Conservation (phyloP, 1,284 basidiomycete genomes). For the Ganoderma leucocontextum region DNA sequence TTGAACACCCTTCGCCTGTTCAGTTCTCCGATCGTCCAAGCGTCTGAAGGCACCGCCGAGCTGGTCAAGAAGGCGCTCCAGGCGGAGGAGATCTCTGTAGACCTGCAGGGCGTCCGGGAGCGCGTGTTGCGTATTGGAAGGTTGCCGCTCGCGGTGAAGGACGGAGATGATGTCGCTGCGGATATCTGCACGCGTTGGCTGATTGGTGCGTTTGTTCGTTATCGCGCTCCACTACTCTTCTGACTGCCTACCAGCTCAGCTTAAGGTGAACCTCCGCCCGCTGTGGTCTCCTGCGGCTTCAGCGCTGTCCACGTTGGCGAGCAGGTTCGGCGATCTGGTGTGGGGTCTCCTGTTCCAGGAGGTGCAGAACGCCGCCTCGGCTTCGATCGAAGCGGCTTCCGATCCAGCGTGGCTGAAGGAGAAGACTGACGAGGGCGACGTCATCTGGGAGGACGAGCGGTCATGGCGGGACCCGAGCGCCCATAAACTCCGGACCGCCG, state of each 20-base stretch:
- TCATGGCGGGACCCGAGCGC: constrained; percentile 79
- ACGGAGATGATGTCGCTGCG: constrained; percentile 59
- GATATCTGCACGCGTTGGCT: constrained; percentile 72
- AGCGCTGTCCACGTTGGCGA: constrained; percentile 68
- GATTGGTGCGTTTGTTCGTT: constrained; percentile 51
- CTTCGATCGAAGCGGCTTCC: constrained; percentile 24
- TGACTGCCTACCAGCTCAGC: constrained; percentile 64
- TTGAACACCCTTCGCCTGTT: constrained; percentile 65
- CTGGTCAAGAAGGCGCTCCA: constrained; percentile 72
- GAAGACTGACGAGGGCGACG: constrained; percentile 43
- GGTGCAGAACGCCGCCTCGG: constrained; percentile 48
- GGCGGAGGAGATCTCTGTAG: constrained; percentile 78
- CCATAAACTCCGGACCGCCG: constrained; percentile 60
- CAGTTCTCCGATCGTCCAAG: constrained; percentile 52
- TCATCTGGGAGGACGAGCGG: constrained; percentile 70
- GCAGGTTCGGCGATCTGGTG: constrained; percentile 69
- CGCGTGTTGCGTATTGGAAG: constrained; percentile 78
- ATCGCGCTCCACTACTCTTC: not conserved
- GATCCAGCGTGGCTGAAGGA: constrained; percentile 38
- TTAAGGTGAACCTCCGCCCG: constrained; percentile 92
- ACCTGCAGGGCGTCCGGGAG: constrained; percentile 84
- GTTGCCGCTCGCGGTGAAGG: constrained; percentile 61
- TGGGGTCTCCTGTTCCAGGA: constrained; percentile 80
- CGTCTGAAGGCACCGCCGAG: constrained; percentile 56
- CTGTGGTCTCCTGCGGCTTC: constrained; percentile 86